A percentile compares a stretch with the other conserved stretches of the same genome.
phyloP scores from a whole-genome alignment of 1,139 yeast genomes.

The Taphrina confusa region DNA sequence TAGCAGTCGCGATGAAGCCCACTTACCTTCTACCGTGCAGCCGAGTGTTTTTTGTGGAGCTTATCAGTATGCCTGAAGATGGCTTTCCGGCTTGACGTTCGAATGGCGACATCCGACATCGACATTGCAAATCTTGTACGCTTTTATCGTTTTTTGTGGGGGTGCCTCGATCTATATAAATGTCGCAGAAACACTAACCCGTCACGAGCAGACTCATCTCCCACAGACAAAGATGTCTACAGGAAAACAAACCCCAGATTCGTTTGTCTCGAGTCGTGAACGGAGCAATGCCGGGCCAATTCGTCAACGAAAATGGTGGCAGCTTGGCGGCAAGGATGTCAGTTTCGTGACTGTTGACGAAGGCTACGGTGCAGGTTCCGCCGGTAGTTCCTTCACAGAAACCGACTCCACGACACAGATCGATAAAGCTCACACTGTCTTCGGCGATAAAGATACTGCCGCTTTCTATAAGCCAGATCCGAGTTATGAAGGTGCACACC shows the following conservation, averaged over 20 bases:
- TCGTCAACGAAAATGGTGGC: neutral
- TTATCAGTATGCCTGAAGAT: neutral
- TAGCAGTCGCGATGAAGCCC: too few species aligned
- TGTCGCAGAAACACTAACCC: too few species aligned
- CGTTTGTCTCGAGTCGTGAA: neutral
- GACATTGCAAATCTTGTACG: neutral
- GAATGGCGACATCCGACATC: neutral
- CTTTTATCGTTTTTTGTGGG: too few species aligned
- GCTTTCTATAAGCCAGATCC: slow-evolving; percentile 48
- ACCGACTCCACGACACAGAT: neutral
- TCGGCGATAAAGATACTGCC: neutral
- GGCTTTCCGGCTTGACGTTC: neutral
- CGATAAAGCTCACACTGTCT: neutral
- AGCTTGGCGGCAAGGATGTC: neutral
- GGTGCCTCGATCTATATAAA: too few species aligned
- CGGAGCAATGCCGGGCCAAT: neutral
- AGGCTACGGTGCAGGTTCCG: neutral
- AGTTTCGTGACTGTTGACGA: slow-evolving; percentile 2
- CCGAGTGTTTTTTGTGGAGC: too few species aligned
- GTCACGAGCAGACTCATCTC: too few species aligned
- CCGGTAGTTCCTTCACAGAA: neutral
- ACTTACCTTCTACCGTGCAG: too few species aligned
- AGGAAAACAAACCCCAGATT: neutral
- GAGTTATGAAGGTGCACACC: slow-evolving; percentile 54
- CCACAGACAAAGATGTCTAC: too few species aligned